These are phyloP conservation scores for Halophytophthora batemanensis DNA, from an alignment of 352 stramenopile species.

Conservation along the genomic window DNA sequence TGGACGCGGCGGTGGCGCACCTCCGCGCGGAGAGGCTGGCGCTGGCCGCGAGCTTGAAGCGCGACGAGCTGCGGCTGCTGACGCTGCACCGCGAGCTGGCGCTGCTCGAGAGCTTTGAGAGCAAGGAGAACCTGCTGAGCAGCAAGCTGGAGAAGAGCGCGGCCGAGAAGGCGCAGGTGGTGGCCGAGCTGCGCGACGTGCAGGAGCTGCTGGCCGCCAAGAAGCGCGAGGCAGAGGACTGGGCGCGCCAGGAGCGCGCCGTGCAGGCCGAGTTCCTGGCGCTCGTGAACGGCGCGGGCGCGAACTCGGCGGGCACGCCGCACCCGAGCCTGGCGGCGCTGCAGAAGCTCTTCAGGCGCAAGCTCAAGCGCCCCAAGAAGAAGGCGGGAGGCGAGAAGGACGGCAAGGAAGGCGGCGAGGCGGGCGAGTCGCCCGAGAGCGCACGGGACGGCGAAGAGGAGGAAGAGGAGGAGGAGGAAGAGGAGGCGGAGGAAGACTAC, in stretches of 20 bases:
- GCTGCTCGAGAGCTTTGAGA: constrained; percentile 90
- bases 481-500: constrained; percentile 69
- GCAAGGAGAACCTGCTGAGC: constrained; percentile 84
- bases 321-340: constrained; percentile 71
- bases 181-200: constrained; percentile 73
- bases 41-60: constrained; percentile 87
- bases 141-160: constrained; percentile 85
- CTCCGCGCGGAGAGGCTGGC: constrained; percentile 84
- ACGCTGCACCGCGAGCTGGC: constrained; percentile 83
- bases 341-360: constrained; percentile 90
- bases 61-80: constrained; percentile 85
- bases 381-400: constrained; percentile 31
- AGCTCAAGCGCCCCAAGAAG: constrained; percentile 91
- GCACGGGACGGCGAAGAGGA: constrained; percentile 66
- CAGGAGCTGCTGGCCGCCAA: constrained; percentile 74
- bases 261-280: constrained; percentile 70
- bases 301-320: constrained; percentile 23
- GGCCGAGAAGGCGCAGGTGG: constrained; percentile 82
- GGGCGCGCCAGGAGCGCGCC: constrained; percentile 51
- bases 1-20: constrained; percentile 88
- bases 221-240: constrained; percentile 79
- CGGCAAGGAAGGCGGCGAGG: constrained; percentile 33
- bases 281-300: constrained; percentile 68
- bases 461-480: constrained; percentile 70
- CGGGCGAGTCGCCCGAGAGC: constrained; percentile 21